A percentile compares a stretch with the other conserved stretches of the same genome.
phyloP scores from a whole-genome alignment of 441 rosid species.

The Euphorbia neoarborescens region DNA sequence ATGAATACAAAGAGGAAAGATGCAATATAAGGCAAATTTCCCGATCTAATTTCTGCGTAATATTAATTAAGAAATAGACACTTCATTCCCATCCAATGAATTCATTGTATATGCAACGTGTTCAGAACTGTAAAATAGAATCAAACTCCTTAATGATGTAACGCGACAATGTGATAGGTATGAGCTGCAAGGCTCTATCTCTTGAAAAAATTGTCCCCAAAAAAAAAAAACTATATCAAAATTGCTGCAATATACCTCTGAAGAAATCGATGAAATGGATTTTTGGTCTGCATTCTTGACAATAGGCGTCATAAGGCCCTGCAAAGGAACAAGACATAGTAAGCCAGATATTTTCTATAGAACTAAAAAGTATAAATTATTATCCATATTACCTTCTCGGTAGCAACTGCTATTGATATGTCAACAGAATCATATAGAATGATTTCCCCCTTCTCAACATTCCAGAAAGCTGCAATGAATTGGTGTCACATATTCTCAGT shows the following conservation, averaged over 20 bases:
- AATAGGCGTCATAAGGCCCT: conserved; percentile 98
- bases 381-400: conserved; percentile 65
- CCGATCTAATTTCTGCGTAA: not conserved
- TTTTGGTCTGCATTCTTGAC: conserved; percentile 88
- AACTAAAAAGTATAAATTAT: conserved; percentile 14
- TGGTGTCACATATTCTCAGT: conserved; percentile 22
- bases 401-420: conserved; percentile 94
- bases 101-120: not conserved
- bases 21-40: not conserved
- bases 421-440: conserved; percentile 64
- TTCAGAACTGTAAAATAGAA: not conserved
- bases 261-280: conserved; percentile 73
- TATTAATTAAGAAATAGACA: not conserved
- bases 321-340: conserved; percentile 31
- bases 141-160: not conserved
- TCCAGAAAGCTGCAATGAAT: conserved; percentile 71
- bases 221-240: conserved; percentile 5
- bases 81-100: not conserved
- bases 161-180: not conserved
- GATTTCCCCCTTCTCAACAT: conserved; percentile 61
- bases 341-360: conserved; percentile 15
- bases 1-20: not conserved
- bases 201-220: not conserved
- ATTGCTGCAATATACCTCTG: conserved; percentile 46
- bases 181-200: not conserved